Percentiles rank a stretch among this genome's conserved stretches.
Conservation (phyloP, 768 basidiomycete genomes). For the Naematelia encephala region DNA sequence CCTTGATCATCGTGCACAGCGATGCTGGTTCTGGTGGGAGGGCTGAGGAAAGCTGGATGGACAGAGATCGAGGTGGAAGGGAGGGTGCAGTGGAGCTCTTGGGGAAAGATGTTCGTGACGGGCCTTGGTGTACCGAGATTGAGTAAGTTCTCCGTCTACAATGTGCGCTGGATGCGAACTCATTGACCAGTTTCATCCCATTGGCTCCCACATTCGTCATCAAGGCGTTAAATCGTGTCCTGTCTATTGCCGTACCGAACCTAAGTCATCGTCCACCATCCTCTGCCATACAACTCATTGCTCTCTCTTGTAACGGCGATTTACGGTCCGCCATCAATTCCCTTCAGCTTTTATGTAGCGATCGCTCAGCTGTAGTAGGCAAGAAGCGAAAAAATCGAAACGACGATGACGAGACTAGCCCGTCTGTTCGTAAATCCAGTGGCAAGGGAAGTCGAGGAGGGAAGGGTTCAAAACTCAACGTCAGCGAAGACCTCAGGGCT, state of each 20-base stretch:
- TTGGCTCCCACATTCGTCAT: slow-evolving; percentile 81
- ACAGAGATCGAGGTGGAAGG: slow-evolving; percentile 55
- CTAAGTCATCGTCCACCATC: slow-evolving; percentile 56
- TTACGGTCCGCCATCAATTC: slow-evolving; percentile 91
- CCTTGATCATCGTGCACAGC: slow-evolving; percentile 77
- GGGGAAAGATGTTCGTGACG: slow-evolving; percentile 64
- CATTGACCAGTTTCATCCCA: slow-evolving; percentile 71
- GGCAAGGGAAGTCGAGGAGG: slow-evolving; percentile 47
- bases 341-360: slow-evolving; percentile 69
- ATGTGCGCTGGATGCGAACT: not conserved
- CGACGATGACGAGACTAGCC: slow-evolving; percentile 13
- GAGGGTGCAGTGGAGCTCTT: slow-evolving; percentile 62
- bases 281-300: slow-evolving; percentile 69
- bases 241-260: slow-evolving; percentile 54
- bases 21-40: slow-evolving; percentile 78
- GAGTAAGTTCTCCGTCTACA: slow-evolving; percentile 56
- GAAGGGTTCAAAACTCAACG: slow-evolving; percentile 41
- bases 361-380: slow-evolving; percentile 38
- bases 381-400: slow-evolving; percentile 31
- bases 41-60: slow-evolving; percentile 55
- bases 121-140: slow-evolving; percentile 75
- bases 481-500: slow-evolving; percentile 42
- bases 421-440: slow-evolving; percentile 15
- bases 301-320: slow-evolving; percentile 81
- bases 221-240: slow-evolving; percentile 69